These are phyloP conservation scores for Aphanomyces stellatus DNA, from an alignment of 352 stramenopile genomes.

Conservation along the genomic window DNA sequence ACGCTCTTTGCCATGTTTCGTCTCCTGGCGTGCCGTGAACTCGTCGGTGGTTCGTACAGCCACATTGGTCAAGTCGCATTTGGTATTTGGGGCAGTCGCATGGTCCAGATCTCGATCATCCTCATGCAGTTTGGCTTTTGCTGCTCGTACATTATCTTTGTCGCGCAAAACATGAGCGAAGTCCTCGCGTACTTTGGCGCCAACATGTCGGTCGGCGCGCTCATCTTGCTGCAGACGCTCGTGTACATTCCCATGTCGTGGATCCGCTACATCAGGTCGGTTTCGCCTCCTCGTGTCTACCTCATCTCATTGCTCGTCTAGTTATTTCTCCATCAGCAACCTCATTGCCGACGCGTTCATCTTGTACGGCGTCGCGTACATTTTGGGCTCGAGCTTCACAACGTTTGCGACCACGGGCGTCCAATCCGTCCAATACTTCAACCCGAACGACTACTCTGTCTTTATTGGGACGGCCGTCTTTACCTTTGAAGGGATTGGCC, in stretches of 20 bases:
- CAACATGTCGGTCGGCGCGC: slow-evolving; percentile 33
- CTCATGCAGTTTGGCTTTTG: slow-evolving; percentile 64
- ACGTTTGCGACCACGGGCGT: slow-evolving; percentile 36
- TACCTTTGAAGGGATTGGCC: slow-evolving; percentile 62
- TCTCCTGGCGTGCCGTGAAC: slow-evolving; percentile 41
- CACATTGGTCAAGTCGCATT: slow-evolving; percentile 46
- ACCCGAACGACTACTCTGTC: slow-evolving; percentile 49
- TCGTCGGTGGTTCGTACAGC: slow-evolving; percentile 47
- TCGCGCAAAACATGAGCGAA: slow-evolving; percentile 57
- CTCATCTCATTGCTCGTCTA: neutral
- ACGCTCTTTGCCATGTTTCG: slow-evolving; percentile 60
- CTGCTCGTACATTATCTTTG: slow-evolving; percentile 69
- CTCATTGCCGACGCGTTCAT: slow-evolving; percentile 60
- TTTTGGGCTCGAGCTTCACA: slow-evolving; percentile 66
- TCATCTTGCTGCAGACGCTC: slow-evolving; percentile 54
- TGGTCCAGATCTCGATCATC: slow-evolving; percentile 60
- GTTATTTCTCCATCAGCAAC: slow-evolving; percentile 58
- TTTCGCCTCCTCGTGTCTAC: neutral
- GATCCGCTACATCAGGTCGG: slow-evolving; percentile 55
- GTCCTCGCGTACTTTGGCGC: slow-evolving; percentile 47
- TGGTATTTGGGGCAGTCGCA: slow-evolving; percentile 35
- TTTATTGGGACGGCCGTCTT: slow-evolving; percentile 57
- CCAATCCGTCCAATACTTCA: slow-evolving; percentile 40
- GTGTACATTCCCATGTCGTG: slow-evolving; percentile 60
- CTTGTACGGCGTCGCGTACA: slow-evolving; percentile 63